phyloP scores from a whole-genome alignment of 129 eudicot species.

The Helichrysum umbraculigerum region DNA sequence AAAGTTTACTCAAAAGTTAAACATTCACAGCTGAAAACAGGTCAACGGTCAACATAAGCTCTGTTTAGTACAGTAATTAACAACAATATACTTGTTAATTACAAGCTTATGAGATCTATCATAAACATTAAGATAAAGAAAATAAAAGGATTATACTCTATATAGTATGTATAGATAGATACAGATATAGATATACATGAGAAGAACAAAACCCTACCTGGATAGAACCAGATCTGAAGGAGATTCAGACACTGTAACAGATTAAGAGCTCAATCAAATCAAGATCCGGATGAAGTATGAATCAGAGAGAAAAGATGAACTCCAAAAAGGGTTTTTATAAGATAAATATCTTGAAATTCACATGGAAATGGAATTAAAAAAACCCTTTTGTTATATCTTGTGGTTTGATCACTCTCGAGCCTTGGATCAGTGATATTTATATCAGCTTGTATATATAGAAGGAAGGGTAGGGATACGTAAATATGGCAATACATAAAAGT shows the following conservation, averaged over 20 bases:
- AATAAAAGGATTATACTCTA: background rate
- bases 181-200: background rate
- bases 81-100: background rate
- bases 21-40: slow-evolving; percentile 6
- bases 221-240: slow-evolving; percentile 43
- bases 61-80: no score
- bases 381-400: slow-evolving; percentile 25
- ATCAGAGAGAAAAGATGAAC: background rate
- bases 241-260: slow-evolving; percentile 10
- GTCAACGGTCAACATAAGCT: background rate
- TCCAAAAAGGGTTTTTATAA: slow-evolving; percentile 12
- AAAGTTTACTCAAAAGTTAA: background rate
- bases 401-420: slow-evolving; percentile 5
- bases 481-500: background rate
- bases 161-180: background rate
- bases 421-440: slow-evolving; percentile 10
- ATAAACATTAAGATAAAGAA: background rate
- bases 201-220: slow-evolving; percentile 17
- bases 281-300: slow-evolving; percentile 21
- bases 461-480: slow-evolving; percentile 18
- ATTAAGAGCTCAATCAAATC: slow-evolving; percentile 3
- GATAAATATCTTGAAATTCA: background rate
- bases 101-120: background rate
- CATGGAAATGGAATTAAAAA: background rate
- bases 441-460: slow-evolving; percentile 21